Conservation (phyloP, 108 stramenopile species). For the Cyclotella cryptica region DNA sequence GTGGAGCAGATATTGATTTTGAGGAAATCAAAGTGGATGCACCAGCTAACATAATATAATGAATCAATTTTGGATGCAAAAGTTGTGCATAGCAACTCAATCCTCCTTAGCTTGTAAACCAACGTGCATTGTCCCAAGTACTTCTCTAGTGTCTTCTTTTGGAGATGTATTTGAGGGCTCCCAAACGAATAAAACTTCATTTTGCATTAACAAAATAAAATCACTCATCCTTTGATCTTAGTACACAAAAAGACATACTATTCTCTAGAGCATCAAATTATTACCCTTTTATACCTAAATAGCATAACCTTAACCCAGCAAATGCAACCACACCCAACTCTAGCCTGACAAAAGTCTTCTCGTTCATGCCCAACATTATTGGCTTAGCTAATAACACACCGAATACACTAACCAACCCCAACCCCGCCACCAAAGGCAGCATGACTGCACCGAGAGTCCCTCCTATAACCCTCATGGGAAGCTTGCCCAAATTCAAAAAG, state of each 20-base stretch:
- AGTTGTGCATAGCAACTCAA: too few relatives aligned
- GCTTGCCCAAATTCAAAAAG: slow-evolving; percentile 55
- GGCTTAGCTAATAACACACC: slow-evolving; percentile 66
- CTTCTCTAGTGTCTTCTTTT: too few relatives aligned
- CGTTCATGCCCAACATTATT: slow-evolving; percentile 61
- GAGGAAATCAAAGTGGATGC: too few relatives aligned
- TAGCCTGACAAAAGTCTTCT: slow-evolving; percentile 53
- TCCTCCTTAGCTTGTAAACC: too few relatives aligned
- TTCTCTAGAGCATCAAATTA: not conserved
- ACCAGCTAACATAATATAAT: too few relatives aligned
- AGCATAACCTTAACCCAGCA: slow-evolving; percentile 59
- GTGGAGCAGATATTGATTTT: too few relatives aligned
- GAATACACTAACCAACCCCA: slow-evolving; percentile 49
- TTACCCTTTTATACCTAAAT: slow-evolving; percentile 39
- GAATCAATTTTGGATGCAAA: too few relatives aligned
- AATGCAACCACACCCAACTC: slow-evolving; percentile 63
- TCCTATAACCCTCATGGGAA: slow-evolving; percentile 58
- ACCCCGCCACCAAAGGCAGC: slow-evolving; percentile 45
- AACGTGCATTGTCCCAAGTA: too few relatives aligned
- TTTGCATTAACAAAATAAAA: not conserved
- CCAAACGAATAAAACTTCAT: too few relatives aligned
- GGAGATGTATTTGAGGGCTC: too few relatives aligned
- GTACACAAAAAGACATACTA: not conserved
- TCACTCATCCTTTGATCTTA: too few relatives aligned
- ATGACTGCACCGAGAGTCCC: slow-evolving; percentile 58